Base-by-base conservation (phyloP, 2,329 filamentous ascomycete genomes). In the Niveomyces coronatus region DNA sequence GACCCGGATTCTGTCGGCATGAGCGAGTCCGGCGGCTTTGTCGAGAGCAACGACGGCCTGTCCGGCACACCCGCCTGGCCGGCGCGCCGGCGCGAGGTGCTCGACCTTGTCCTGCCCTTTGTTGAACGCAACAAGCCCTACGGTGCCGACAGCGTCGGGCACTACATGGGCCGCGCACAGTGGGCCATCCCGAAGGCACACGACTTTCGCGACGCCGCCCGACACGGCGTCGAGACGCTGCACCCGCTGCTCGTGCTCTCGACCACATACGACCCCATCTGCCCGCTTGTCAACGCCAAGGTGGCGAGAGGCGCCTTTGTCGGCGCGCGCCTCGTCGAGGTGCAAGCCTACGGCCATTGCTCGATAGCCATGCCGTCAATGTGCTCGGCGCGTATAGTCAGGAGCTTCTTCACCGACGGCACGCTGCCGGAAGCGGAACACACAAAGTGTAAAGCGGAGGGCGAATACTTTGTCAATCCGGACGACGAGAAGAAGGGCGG, bases 211-310 rank as follows among this genome's bases (percentile, higher is more conserved):
- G n/a, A 44, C 5, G 53, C 54, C 0, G 41, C 31, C 1, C 23
- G 41, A n/a, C 27, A 17, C 3, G 39, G 42, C 3, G 49, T 80
- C 29, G 35, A 46, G 24, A 60, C 55, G 2, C 45, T 43, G 0
- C 46, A 58, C 22, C 57, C 57, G n/a, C 32, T 61, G 1, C 48
- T 61, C 0, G 48, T 61, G 2, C 40, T 61, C 7, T 53, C 53
- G 1, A 59, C 50, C 0, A 52, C 50, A 0, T 56, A 54, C 20
- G 56, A 61, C 4, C 76, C 76, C 0, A 70, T 80, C 1, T 79
- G 74, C 19, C 57, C 64, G 2, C 45, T 67, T 1, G 45, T 55
- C 1, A 67, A 63, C 3, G 64, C 64, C 1, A 48, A 47, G 22
- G 52, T 51, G 0, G 63, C 64, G 0, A 52, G 53, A 2, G 45